Conservation (phyloP, 805 yeast genomes). For the Kluyveromyces siamensis region DNA sequence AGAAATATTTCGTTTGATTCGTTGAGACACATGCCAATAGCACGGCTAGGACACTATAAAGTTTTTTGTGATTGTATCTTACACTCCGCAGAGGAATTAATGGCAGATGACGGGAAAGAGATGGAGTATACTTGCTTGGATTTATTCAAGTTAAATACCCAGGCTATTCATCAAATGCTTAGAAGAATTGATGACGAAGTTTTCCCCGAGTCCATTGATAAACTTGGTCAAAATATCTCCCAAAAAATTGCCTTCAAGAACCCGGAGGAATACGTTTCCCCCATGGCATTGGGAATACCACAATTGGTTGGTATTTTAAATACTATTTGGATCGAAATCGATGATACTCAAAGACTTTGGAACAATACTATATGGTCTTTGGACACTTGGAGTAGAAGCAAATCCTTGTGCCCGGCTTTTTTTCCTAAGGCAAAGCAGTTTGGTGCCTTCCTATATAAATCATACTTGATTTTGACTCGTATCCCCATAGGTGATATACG, state of each 20-base stretch:
- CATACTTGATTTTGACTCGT: conserved; percentile 37
- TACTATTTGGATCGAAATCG: conserved; percentile 1
- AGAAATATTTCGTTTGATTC: conserved; percentile 3
- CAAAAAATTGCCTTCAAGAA: neutral
- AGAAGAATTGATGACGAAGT: neutral
- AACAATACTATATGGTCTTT: conserved; percentile 1
- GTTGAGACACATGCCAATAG: conserved; percentile 1
- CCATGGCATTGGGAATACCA: neutral
- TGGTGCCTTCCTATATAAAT: conserved; percentile 40
- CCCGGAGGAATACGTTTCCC: conserved; percentile 1
- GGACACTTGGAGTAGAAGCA: conserved; percentile 1
- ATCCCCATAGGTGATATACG: conserved; percentile 10
- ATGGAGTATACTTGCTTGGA: neutral
- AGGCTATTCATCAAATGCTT: neutral
- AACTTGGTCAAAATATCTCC: conserved; percentile 1
- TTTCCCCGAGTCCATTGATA: neutral
- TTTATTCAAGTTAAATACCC: neutral
- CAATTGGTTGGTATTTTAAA: conserved; percentile 1
- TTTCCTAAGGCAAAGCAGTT: conserved; percentile 9
- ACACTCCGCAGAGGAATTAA: neutral
- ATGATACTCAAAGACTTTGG: conserved; percentile 1
- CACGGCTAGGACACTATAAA: conserved; percentile 2
- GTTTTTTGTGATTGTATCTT: conserved; percentile 1
- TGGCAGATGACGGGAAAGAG: neutral
- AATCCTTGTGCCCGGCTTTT: neutral